Conservation (phyloP, 148 eudicot genomes). For the Beta vulgaris region DNA sequence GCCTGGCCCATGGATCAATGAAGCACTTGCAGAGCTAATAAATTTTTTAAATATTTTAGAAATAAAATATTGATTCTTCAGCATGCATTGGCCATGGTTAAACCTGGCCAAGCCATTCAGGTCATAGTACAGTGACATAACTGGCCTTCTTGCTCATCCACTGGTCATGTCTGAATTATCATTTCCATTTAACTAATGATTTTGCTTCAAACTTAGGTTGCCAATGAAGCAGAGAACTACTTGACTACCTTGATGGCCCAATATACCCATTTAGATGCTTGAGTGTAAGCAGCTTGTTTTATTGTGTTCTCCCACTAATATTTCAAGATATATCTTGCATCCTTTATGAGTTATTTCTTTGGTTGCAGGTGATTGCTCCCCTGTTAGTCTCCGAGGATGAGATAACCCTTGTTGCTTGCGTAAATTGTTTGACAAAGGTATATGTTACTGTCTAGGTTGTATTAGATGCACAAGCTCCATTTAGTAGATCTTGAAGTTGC, state of each 20-base stretch:
- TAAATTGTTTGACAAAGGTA: constrained; percentile 94
- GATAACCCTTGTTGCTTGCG: constrained; percentile 83
- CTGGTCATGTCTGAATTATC: neutral
- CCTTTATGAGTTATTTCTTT: constrained; percentile 6
- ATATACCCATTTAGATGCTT: constrained; percentile 74
- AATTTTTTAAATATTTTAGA: neutral
- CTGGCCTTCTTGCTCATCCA: too few relatives aligned
- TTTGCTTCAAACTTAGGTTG: constrained; percentile 44
- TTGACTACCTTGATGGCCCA: constrained; percentile 67
- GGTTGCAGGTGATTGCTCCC: constrained; percentile 82
- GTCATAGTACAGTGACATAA: too few relatives aligned
- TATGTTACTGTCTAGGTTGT: constrained; percentile 1
- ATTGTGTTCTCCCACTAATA: neutral
- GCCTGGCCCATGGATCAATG: neutral
- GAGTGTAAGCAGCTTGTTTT: constrained; percentile 50
- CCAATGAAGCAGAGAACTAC: constrained; percentile 77
- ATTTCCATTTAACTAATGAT: neutral
- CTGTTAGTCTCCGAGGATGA: constrained; percentile 80
- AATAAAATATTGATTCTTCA: neutral
- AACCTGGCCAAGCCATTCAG: too few relatives aligned
- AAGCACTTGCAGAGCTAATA: neutral
- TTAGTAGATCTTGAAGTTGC: neutral
- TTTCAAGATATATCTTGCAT: neutral
- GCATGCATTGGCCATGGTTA: too few relatives aligned
- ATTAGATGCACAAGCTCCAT: neutral